phyloP scores from a whole-genome alignment of 495 filamentous ascomycete genomes.

The Pyrenopolyporus hunteri region DNA sequence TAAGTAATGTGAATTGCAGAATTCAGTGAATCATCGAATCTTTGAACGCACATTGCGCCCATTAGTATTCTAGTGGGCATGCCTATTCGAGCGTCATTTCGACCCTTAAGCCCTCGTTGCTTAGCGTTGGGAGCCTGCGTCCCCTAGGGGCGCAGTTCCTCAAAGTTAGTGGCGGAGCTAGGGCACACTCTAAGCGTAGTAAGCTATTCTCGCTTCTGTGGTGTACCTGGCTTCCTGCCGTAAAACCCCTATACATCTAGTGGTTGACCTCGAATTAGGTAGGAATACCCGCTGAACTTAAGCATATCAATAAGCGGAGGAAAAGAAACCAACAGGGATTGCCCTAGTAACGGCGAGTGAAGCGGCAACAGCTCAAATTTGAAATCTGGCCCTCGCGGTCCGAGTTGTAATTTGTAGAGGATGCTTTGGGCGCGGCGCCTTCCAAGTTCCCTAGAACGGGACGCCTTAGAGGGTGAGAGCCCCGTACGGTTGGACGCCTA shows the following conservation, averaged over 20 bases:
- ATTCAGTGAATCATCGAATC: constrained; percentile 10
- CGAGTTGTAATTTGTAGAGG: constrained; percentile 74
- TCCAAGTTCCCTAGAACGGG: constrained; percentile 68
- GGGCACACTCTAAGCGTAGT: constrained; percentile 3
- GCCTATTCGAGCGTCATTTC: constrained; percentile 7
- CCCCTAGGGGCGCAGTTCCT: background rate
- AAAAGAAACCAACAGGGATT: constrained; percentile 10
- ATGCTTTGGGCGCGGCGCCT: constrained; percentile 61
- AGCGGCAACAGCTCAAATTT: constrained; percentile 65
- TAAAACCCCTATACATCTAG: background rate
- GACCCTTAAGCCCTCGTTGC: constrained; percentile 1
- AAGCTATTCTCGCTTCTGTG: background rate
- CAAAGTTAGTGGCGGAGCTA: background rate
- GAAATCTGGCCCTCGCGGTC: constrained; percentile 61
- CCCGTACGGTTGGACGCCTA: constrained; percentile 59
- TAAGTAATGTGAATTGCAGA: constrained; percentile 10
- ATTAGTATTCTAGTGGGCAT: constrained; percentile 7
- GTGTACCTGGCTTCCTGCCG: background rate
- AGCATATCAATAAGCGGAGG: constrained; percentile 9
- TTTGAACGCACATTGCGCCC: constrained; percentile 9
- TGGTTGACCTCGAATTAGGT: constrained; percentile 8
- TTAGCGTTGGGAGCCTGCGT: background rate
- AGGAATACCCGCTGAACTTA: constrained; percentile 9
- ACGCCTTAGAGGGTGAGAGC: constrained; percentile 67
- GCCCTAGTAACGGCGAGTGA: constrained; percentile 9